Evolutionary conservation across 768 basidiomycete genomes (phyloP).

Genomic region (Gloeophyllum trabeum): DNA sequence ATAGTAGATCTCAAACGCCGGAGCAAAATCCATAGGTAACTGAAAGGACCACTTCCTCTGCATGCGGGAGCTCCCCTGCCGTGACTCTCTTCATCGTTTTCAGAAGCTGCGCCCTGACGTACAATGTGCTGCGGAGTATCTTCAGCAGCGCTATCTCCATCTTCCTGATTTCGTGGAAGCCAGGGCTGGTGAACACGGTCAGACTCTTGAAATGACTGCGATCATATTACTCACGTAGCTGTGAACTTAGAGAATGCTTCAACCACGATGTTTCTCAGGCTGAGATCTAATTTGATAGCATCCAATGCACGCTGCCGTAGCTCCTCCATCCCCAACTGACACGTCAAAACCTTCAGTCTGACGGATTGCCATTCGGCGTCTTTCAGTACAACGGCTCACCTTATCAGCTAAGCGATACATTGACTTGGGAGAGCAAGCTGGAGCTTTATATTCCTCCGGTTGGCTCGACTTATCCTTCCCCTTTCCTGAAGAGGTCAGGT

Average conservation of each 20-base stretch:
- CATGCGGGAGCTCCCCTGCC: no score
- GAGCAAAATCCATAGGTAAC: no score
- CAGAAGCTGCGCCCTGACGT: no score
- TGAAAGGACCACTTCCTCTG: no score
- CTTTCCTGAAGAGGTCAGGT: slow-evolving; percentile 4
- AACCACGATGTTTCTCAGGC: slow-evolving; percentile 8
- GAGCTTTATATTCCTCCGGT: slow-evolving; percentile 1
- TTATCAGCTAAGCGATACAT: slow-evolving; percentile 14
- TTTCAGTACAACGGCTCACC: slow-evolving; percentile 3
- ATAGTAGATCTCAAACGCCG: no score
- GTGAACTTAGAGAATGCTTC: slow-evolving; percentile 14
- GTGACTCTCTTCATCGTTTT: no score
- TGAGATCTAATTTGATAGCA: slow-evolving; percentile 8
- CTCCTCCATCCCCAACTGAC: slow-evolving; percentile 3
- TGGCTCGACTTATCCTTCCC: background rate
- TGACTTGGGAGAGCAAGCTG: slow-evolving; percentile 14
- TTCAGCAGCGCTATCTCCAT: background rate
- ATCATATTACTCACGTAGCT: slow-evolving; percentile 2
- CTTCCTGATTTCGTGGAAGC: background rate
- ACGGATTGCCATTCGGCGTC: background rate
- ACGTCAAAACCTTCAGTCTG: background rate
- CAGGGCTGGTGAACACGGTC: background rate
- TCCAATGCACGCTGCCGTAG: slow-evolving; percentile 7
- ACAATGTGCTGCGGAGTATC: no score
- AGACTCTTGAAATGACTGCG: no score